Evolutionary conservation across 164 flowering plant species (phyloP), one percentile per base, ranked within the genome.

Genomic region (Macadamia integrifolia): DNA sequence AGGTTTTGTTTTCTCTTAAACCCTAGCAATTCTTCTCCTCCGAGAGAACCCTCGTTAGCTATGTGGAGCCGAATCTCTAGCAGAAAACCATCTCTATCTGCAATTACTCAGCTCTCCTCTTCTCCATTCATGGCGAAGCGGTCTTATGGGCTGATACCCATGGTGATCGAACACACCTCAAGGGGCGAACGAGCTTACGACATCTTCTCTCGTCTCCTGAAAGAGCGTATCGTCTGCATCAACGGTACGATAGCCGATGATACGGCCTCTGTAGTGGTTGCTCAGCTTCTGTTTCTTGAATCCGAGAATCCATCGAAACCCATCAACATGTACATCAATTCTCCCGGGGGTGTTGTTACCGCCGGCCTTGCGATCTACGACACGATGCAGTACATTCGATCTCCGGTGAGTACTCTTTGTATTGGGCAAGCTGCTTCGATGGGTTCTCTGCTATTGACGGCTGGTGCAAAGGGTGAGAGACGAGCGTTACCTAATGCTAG

Each of bases 331-430:
- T 91, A 93, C 72, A 86, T 93, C 69, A 93, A 93, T 59, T 91
- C 97, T 70, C 97, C 98, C 43, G 98, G 98, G 30, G 98, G 98
- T 69, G 85, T 81, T 28, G 96, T 93, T 69, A 88, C 96, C 9
- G 96, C 98, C n/a, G 97, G 98, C 35, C 91, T 93, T 60, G 97
- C 98, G 13, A 91, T 93, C 44, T 93, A 93, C 71, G 98, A 93
- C 66, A 91, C 97, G 18, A 92, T 93, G 93, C 98, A 90, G 83
- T 93, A 93, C 66, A 87, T 93, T 58, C 77, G 85, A 18, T 87
- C 92, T 11, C 98, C 98, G 8, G 77, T 93, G 65, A 84, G 81
- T 71, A 93, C 98, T 10, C 83, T 87, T 58, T 93, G 98, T 74
- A 74, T 93, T 68, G 98, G 98, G 32, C 98, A 93, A 74, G 97